Evolutionary conservation across 1,284 basidiomycete genomes (phyloP).

Genomic region (Cutaneotrichosporon dermatis): DNA sequence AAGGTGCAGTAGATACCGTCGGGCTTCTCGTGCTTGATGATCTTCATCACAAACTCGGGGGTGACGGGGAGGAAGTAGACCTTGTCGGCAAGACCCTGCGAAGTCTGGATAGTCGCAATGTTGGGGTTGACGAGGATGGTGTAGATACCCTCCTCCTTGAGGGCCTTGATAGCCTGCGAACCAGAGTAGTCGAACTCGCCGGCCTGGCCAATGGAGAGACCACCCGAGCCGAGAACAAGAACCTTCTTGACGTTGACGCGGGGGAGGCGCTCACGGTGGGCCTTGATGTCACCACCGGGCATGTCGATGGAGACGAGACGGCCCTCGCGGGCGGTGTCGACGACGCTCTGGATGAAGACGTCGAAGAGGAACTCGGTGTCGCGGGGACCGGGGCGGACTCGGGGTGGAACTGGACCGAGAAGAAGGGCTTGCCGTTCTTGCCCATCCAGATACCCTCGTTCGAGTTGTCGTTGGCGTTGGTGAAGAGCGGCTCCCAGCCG

Average conservation of each 20-base stretch:
- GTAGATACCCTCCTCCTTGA: constrained; percentile 98
- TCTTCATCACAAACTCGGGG: constrained; percentile 93
- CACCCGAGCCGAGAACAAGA: constrained; percentile 92
- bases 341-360: constrained; percentile 86
- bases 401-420: constrained; percentile 99
- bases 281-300: constrained; percentile 79
- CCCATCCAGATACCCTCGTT: constrained; percentile 97
- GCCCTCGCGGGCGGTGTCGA: constrained; percentile 67
- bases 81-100: constrained; percentile 95
- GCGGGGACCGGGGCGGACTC: constrained; percentile 97
- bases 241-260: constrained; percentile 82
- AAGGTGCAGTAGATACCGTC: constrained; percentile 99
- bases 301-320: constrained; percentile 70
- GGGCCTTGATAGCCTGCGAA: constrained; percentile 96
- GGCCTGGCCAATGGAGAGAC: constrained; percentile 95
- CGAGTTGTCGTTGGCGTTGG: constrained; percentile 93
- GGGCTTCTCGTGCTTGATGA: constrained; percentile 97
- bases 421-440: constrained; percentile 74
- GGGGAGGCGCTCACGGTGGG: constrained; percentile 67
- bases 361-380: constrained; percentile 99
- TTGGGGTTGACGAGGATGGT: constrained; percentile 98
- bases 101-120: constrained; percentile 99
- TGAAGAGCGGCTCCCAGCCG: constrained; percentile 92
- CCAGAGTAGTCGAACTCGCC: constrained; percentile 99
- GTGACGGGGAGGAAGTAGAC: constrained; percentile 99